Evolutionary conservation across 2,329 filamentous ascomycete genomes (phyloP).

Genomic region (Beauveria varroae): DNA sequence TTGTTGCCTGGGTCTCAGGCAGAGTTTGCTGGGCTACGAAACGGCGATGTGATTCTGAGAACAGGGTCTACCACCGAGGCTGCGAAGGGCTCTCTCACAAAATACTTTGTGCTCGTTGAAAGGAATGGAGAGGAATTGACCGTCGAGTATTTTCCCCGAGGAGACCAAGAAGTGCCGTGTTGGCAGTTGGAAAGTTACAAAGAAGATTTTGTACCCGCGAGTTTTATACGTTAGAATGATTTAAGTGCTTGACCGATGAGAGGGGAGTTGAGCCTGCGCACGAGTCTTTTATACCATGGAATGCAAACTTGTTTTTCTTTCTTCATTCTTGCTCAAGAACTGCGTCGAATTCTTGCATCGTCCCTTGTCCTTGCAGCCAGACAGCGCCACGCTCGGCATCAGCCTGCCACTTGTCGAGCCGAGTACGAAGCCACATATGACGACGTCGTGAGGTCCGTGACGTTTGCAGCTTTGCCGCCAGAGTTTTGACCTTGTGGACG

Average conservation of each 20-base stretch:
- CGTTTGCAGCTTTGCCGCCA: not conserved
- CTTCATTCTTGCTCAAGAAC: no score
- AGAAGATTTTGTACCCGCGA: conserved; percentile 9
- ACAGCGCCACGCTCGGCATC: not conserved
- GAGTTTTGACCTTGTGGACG: not conserved
- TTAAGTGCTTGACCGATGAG: not conserved
- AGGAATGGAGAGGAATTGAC: not conserved
- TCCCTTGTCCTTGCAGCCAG: no score
- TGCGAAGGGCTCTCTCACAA: not conserved
- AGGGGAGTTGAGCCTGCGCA: not conserved
- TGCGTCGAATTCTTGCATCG: no score
- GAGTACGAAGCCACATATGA: not conserved
- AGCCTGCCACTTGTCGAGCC: not conserved
- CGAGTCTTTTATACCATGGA: not conserved
- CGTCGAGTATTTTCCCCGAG: conserved; percentile 3
- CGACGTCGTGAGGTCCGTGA: not conserved
- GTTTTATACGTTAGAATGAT: not conserved
- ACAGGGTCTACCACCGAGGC: not conserved
- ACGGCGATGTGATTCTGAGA: conserved; percentile 5
- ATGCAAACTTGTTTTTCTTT: no score
- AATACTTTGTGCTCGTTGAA: conserved; percentile 1
- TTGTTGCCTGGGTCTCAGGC: conserved; percentile 2
- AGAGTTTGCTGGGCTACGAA: conserved; percentile 4
- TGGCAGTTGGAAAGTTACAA: conserved; percentile 12
- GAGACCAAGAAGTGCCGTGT: conserved; percentile 1